These are phyloP conservation scores for Cardamine occulta DNA, from an alignment of 345 rosid species.

Conservation along the genomic window DNA sequence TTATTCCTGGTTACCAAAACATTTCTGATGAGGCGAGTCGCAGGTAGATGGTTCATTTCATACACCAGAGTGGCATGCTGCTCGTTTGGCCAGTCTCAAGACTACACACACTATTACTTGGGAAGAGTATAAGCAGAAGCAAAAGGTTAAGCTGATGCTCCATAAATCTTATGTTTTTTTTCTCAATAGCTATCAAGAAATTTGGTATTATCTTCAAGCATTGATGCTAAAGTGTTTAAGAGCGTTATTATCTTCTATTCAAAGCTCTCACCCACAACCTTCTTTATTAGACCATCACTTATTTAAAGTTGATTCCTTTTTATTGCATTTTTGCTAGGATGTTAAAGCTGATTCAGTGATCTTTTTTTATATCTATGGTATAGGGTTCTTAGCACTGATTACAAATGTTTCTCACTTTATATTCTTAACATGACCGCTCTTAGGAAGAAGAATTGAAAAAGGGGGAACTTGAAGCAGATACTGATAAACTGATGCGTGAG, in stretches of 20 bases:
- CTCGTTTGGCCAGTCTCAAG: conserved; percentile 97
- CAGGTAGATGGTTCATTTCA: conserved; percentile 99
- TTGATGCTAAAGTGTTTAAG: background rate
- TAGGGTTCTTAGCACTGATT: background rate
- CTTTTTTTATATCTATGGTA: background rate
- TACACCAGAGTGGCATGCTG: conserved; percentile 99
- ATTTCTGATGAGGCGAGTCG: conserved; percentile 89
- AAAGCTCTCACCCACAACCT: conserved; percentile 8
- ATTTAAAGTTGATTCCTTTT: conserved; percentile 23
- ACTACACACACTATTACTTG: conserved; percentile 87
- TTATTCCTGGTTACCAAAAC: conserved; percentile 45
- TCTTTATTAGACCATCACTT: background rate
- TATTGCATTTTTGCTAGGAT: background rate
- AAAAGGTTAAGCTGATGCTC: conserved; percentile 57
- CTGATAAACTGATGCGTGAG: conserved; percentile 92
- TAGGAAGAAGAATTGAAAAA: conserved; percentile 88
- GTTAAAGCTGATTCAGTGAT: background rate
- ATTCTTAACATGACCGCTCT: conserved; percentile 17
- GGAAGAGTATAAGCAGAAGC: conserved; percentile 91
- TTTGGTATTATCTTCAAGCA: background rate
- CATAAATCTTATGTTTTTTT: background rate
- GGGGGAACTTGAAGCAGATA: conserved; percentile 88
- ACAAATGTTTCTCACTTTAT: conserved; percentile 13
- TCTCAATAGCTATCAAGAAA: background rate
- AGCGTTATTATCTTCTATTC: background rate